Percentiles rank a stretch among this genome's conserved stretches.
phyloP scores from a whole-genome alignment of 2,329 filamentous ascomycete species.

The Pyrenochaeta sp. region DNA sequence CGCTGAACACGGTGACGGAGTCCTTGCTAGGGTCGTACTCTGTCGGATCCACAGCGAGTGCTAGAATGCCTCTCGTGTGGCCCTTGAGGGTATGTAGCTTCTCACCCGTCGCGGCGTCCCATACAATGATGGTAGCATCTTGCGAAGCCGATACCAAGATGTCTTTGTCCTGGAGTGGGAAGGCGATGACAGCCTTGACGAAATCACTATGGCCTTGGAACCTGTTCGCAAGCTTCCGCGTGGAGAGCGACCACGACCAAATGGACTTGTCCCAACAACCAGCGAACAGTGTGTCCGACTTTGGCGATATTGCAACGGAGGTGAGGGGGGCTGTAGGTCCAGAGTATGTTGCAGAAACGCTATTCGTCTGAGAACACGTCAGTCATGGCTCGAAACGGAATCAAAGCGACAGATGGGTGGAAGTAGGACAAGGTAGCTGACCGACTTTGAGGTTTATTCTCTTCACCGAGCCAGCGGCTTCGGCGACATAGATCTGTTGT shows the following conservation, averaged over 20 bases:
- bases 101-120: constrained; percentile 73
- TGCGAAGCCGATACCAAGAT: constrained; percentile 57
- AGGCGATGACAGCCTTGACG: constrained; percentile 78
- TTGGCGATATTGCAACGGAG: constrained; percentile 40
- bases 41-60: constrained; percentile 75
- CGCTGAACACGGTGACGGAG: constrained; percentile 71
- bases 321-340: constrained; percentile 78
- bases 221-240: constrained; percentile 55
- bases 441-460: constrained; percentile 78
- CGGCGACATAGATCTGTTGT: constrained; percentile 76
- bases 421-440: constrained; percentile 47
- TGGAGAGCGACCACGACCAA: constrained; percentile 76
- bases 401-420: too few species aligned
- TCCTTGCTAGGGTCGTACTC: constrained; percentile 32
- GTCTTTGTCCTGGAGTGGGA: constrained; percentile 67
- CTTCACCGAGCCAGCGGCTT: constrained; percentile 83
- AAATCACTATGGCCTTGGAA: constrained; percentile 88
- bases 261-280: constrained; percentile 95
- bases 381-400: too few species aligned
- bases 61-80: constrained; percentile 78
- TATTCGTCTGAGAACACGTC: constrained; percentile 30
- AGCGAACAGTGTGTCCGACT: constrained; percentile 70
- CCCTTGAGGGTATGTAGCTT: constrained; percentile 81
- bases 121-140: constrained; percentile 69
- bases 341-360: constrained; percentile 63